Conservation (phyloP, 139 green algal species). For the Micromonas commoda region DNA sequence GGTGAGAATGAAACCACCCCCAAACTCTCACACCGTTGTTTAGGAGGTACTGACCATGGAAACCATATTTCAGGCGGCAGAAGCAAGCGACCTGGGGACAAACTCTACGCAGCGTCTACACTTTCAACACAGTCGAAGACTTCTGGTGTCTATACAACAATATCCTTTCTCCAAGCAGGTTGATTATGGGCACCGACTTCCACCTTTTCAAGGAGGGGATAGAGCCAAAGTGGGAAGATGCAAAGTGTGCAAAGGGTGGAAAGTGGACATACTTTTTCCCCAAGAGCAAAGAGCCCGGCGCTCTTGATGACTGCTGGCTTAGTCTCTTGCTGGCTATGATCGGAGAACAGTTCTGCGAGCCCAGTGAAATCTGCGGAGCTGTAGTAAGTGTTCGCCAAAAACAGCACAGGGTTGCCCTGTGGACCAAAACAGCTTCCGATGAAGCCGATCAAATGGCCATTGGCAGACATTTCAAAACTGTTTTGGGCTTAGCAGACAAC, state of each 20-base stretch:
- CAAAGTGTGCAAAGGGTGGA: slow-evolving; percentile 68
- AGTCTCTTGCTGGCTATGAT: slow-evolving; percentile 94
- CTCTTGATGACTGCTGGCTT: slow-evolving; percentile 89
- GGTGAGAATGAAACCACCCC: too few relatives aligned
- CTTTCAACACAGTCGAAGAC: slow-evolving; percentile 94
- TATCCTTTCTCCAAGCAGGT: slow-evolving; percentile 81
- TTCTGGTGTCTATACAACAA: slow-evolving; percentile 99
- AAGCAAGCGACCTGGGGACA: slow-evolving; percentile 64
- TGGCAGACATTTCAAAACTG: slow-evolving; percentile 84
- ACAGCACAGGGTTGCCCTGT: slow-evolving; percentile 84
- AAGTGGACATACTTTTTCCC: slow-evolving; percentile 80
- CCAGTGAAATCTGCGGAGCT: slow-evolving; percentile 90
- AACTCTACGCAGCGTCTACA: slow-evolving; percentile 78
- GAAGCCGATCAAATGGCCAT: slow-evolving; percentile 68
- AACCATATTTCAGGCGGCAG: slow-evolving; percentile 22
- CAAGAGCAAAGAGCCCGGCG: slow-evolving; percentile 49
- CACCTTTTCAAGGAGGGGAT: slow-evolving; percentile 95
- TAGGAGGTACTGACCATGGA: too few relatives aligned
- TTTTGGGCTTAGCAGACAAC: slow-evolving; percentile 70
- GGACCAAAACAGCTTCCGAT: slow-evolving; percentile 73
- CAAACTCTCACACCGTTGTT: too few relatives aligned
- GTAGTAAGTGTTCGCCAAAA: slow-evolving; percentile 84
- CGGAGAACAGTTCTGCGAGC: slow-evolving; percentile 94
- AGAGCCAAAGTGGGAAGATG: slow-evolving; percentile 98
- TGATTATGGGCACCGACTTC: slow-evolving; percentile 78